Percentiles rank a stretch among this genome's conserved stretches.
These are phyloP conservation scores for Aspergillus sp. DNA, from an alignment of 2,329 filamentous ascomycete genomes.

Conservation along the genomic window DNA sequence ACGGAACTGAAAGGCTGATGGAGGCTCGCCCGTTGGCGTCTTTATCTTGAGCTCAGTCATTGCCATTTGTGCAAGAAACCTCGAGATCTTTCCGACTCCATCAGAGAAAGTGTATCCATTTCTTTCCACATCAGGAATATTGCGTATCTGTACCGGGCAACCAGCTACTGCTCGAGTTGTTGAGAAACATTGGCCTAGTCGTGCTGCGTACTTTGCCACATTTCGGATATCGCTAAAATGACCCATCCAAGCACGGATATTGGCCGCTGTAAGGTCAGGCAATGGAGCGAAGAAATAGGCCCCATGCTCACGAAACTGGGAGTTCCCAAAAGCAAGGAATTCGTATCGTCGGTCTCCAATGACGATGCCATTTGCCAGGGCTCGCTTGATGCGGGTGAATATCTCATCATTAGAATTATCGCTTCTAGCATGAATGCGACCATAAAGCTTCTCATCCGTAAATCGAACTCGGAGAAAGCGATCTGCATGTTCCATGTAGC, in stretches of 20 bases:
- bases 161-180: constrained; percentile 76
- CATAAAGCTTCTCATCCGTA: constrained; percentile 71
- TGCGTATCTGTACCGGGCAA: constrained; percentile 59
- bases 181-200: constrained; percentile 93
- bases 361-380: constrained; percentile 74
- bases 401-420: constrained; percentile 66
- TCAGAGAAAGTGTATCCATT: constrained; percentile 79
- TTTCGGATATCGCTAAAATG: constrained; percentile 76
- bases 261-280: constrained; percentile 65
- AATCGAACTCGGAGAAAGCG: constrained; percentile 89
- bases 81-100: constrained; percentile 90
- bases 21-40: constrained; percentile 56
- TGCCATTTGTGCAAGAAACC: constrained; percentile 71
- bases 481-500: constrained; percentile 68
- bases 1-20: constrained; percentile 88
- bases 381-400: constrained; percentile 71
- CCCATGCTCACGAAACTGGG: constrained; percentile 87
- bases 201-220: constrained; percentile 86
- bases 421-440: constrained; percentile 61
- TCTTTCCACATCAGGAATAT: constrained; percentile 68
- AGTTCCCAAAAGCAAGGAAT: constrained; percentile 93
- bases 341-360: constrained; percentile 81
- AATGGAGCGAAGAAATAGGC: constrained; percentile 89
- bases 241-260: constrained; percentile 86
- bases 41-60: constrained; percentile 67